Percentiles rank a stretch among this genome's conserved stretches.
phyloP scores from a whole-genome alignment of 2,329 filamentous ascomycete species.

The Pyricularia pennisetigena region DNA sequence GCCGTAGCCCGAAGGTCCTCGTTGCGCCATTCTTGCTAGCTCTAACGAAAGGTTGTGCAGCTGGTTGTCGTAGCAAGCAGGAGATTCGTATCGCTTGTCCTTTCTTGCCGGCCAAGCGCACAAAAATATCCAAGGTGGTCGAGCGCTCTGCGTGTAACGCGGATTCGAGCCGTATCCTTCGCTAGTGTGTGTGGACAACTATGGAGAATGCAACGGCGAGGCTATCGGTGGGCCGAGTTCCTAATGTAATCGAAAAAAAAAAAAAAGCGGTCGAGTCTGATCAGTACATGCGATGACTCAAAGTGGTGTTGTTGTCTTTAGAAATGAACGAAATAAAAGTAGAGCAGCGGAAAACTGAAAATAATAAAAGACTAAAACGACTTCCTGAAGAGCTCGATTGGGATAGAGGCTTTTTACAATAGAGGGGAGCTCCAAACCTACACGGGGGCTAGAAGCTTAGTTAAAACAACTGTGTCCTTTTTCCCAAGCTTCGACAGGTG shows the following conservation, averaged over 20 bases:
- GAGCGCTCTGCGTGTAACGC: not conserved
- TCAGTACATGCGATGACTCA: not conserved
- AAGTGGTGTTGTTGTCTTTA: not conserved
- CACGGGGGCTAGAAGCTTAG: conserved; percentile 2
- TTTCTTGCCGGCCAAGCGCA: not conserved
- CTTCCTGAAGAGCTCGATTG: not conserved
- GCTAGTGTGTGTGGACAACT: not conserved
- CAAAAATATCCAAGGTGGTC: not conserved
- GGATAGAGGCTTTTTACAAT: conserved; percentile 2
- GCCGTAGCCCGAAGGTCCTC: conserved; percentile 73
- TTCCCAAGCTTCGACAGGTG: conserved; percentile 1
- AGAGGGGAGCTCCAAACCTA: conserved; percentile 3
- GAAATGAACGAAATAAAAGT: not conserved
- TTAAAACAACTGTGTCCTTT: conserved; percentile 8
- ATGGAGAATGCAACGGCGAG: not conserved
- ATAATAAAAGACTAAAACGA: not conserved
- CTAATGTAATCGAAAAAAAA: not conserved
- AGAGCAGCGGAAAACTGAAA: not conserved
- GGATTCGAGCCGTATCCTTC: not conserved
- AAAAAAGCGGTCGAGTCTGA: not conserved
- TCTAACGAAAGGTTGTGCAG: conserved; percentile 2
- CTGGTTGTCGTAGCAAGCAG: not conserved
- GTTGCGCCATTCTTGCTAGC: conserved; percentile 28
- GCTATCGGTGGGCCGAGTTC: not conserved
- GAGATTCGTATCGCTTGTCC: not conserved